These are phyloP conservation scores for Phoma sp. DNA, from an alignment of 2,329 filamentous ascomycete species.

Conservation along the genomic window DNA sequence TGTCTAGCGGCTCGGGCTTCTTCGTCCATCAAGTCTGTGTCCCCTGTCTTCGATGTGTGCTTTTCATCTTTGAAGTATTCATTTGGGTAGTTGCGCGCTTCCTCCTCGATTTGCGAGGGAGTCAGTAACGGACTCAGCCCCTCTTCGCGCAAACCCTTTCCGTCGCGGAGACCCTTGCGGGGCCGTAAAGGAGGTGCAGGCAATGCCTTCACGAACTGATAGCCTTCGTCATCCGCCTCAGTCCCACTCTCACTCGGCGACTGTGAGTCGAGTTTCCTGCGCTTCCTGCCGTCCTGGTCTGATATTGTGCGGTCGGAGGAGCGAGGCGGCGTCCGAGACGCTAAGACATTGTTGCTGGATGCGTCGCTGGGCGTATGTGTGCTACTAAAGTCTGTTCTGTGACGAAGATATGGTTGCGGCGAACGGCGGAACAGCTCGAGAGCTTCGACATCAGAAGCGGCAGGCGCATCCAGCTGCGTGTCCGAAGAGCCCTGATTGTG, in stretches of 20 bases:
- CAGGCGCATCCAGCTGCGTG: slow-evolving; percentile 25
- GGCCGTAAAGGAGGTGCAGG: slow-evolving; percentile 76
- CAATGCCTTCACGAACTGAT: slow-evolving; percentile 75
- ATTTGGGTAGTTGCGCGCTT: slow-evolving; percentile 47
- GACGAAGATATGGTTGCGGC: slow-evolving; percentile 48
- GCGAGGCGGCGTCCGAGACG: slow-evolving; percentile 19
- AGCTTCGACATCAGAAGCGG: slow-evolving; percentile 33
- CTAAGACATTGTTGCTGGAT: slow-evolving; percentile 28
- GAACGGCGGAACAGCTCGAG: slow-evolving; percentile 47
- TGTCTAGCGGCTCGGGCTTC: slow-evolving; percentile 56
- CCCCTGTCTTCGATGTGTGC: slow-evolving; percentile 22
- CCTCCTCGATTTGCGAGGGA: slow-evolving; percentile 55
- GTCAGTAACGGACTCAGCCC: slow-evolving; percentile 51
- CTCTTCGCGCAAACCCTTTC: slow-evolving; percentile 45
- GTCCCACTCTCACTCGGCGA: slow-evolving; percentile 85
- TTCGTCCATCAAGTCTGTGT: slow-evolving; percentile 35
- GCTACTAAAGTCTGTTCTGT: slow-evolving; percentile 31
- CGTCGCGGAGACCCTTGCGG: slow-evolving; percentile 77
- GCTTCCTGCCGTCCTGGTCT: slow-evolving; percentile 35
- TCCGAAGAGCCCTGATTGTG: slow-evolving; percentile 23
- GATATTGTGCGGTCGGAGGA: slow-evolving; percentile 28
- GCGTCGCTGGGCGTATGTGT: slow-evolving; percentile 25
- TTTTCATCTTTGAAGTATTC: slow-evolving; percentile 46
- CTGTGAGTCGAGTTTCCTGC: slow-evolving; percentile 36
- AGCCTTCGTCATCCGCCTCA: slow-evolving; percentile 91